A percentile compares a stretch with the other conserved stretches of the same genome.
Conservation (phyloP, 1,139 yeast genomes). For the Suhomyces wounanorum region DNA sequence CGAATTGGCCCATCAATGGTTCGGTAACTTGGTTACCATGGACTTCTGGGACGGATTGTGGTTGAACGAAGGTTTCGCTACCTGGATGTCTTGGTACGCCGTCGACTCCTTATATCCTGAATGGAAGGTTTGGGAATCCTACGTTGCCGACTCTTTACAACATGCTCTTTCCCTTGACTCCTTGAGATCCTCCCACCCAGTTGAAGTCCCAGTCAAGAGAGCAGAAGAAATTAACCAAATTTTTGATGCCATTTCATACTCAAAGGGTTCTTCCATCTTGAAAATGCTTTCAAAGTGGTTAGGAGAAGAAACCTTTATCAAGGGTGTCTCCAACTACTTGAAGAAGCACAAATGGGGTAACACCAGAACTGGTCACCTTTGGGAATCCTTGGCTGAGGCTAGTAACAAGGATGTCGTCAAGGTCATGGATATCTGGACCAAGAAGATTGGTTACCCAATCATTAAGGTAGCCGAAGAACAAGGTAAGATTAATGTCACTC, state of each 20-base stretch:
- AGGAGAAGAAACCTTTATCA: slow-evolving; percentile 27
- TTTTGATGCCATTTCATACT: slow-evolving; percentile 53
- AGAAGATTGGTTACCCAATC: slow-evolving; percentile 30
- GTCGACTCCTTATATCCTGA: slow-evolving; percentile 58
- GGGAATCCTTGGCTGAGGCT: slow-evolving; percentile 27
- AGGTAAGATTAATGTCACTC: slow-evolving; percentile 41
- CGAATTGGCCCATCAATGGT: slow-evolving; percentile 69
- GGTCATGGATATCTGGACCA: slow-evolving; percentile 32
- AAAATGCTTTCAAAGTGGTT: slow-evolving; percentile 32
- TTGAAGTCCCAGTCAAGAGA: slow-evolving; percentile 56
- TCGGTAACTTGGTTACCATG: slow-evolving; percentile 64
- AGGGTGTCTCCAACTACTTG: slow-evolving; percentile 31
- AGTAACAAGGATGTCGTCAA: slow-evolving; percentile 26
- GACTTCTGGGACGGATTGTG: slow-evolving; percentile 66
- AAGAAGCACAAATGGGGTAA: slow-evolving; percentile 29
- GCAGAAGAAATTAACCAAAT: slow-evolving; percentile 60
- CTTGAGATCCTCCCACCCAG: slow-evolving; percentile 57
- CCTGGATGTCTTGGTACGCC: slow-evolving; percentile 79
- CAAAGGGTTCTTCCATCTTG: slow-evolving; percentile 31
- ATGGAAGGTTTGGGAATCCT: slow-evolving; percentile 58
- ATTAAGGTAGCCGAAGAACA: slow-evolving; percentile 22
- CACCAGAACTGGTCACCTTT: slow-evolving; percentile 30
- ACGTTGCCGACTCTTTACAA: slow-evolving; percentile 54
- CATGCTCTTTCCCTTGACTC: slow-evolving; percentile 55
- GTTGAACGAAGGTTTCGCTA: slow-evolving; percentile 66